Base-by-base conservation (phyloP, 2,329 filamentous ascomycete species). In the Fusarium subtropicale region DNA sequence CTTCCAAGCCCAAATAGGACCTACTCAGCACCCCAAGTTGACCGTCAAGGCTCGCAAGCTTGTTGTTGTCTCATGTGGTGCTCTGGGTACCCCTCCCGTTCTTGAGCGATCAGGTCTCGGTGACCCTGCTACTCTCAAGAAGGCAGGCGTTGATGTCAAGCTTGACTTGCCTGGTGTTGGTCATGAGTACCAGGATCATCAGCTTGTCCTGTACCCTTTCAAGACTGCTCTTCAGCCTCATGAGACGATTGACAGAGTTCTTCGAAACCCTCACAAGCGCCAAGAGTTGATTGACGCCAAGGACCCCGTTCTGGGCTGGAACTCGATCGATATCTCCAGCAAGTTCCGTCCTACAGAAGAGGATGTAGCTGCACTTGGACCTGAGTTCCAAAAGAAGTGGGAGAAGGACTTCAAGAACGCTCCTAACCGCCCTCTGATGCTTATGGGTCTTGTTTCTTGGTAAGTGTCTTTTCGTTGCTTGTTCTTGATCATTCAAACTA, bases 81-180 rank as follows among this genome's bases (percentile, higher is more conserved):
- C 86, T 0, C 79, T 83, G 8, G 84, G 85, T 3, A 86, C 86
- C 0, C 86, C 88, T 0, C 76, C 78, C 0, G 81, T 91, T 2
- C 82, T 91, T 0, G 88, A 91, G 74, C 80, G 89, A 22, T 91
- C 89, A 1, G 89, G 89, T 10, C 72, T 91, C 2, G 88, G 87
- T n/a, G 80, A 81, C 45, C 77, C 81, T 1, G 79, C 83, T 3
- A 71, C 88, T 8, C 81, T 90, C 3, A 73, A 81, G 42, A 78
- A 77, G 20, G 81, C 83, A 0, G 82, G 81, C 1, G 81, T 89
- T 4, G 78, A 82, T 2, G 72, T 84, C 5, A 72, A 84, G 2
- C 77, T 81, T 4, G 79, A 86, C 47, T 74, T 87, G 2, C 82
- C 83, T 0, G 85, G 84, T 4, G 86, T 89, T 2, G 87, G 87